Conservation (phyloP, 352 stramenopile species). For the Pythium rhizo-oryzae region DNA sequence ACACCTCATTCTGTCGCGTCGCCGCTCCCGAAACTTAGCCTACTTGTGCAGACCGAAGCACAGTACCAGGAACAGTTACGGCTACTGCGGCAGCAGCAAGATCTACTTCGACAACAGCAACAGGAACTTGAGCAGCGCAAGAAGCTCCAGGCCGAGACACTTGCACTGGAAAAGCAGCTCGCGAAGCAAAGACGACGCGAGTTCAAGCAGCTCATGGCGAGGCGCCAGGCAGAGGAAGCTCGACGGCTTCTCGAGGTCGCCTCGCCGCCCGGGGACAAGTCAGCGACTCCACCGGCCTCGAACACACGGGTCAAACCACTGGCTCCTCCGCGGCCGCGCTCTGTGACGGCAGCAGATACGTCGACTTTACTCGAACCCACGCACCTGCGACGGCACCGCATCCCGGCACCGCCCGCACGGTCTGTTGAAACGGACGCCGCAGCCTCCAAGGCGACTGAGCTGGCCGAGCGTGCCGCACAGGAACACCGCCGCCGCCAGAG, state of each 20-base stretch:
- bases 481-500: conserved; percentile 38
- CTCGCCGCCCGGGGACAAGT: not conserved
- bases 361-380: not conserved
- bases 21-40: conserved; percentile 47
- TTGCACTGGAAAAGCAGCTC: conserved; percentile 33
- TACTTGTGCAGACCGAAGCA: conserved; percentile 56
- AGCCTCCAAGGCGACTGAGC: conserved; percentile 8
- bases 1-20: not conserved
- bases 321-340: not conserved
- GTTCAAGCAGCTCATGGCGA: conserved; percentile 21
- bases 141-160: conserved; percentile 36
- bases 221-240: conserved; percentile 38
- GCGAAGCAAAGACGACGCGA: conserved; percentile 34
- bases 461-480: conserved; percentile 22
- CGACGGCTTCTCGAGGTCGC: conserved; percentile 2
- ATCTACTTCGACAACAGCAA: conserved; percentile 47
- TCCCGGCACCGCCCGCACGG: not conserved
- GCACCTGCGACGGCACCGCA: conserved; percentile 6
- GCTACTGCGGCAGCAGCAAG: conserved; percentile 46
- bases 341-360: not conserved
- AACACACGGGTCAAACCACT: not conserved
- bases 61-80: conserved; percentile 59
- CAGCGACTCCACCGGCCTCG: not conserved
- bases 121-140: conserved; percentile 47
- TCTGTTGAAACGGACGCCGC: not conserved